Conservation (phyloP, 2,329 filamentous ascomycete genomes). For the Aspergillus sp. region DNA sequence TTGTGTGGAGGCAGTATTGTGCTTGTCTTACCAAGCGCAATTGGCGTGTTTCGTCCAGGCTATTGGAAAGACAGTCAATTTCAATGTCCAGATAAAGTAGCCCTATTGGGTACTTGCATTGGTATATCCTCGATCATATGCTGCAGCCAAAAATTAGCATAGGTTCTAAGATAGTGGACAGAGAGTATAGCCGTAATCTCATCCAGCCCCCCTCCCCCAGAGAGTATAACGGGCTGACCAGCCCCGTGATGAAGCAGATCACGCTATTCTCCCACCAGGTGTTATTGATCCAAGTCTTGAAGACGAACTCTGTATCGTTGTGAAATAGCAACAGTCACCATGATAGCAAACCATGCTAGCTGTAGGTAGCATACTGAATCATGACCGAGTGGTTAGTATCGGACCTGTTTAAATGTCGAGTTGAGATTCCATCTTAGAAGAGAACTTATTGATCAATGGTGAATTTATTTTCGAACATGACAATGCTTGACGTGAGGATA, state of each 20-base stretch:
- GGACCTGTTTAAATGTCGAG: neutral
- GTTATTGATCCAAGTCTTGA: conserved; percentile 47
- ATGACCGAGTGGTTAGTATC: neutral
- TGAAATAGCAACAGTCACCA: conserved; percentile 46
- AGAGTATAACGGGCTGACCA: conserved; percentile 45
- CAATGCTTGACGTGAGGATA: conserved; percentile 37
- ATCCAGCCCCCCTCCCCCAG: conserved; percentile 44
- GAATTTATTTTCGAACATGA: conserved; percentile 45
- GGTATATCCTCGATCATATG: conserved; percentile 49
- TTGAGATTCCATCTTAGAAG: conserved; percentile 18
- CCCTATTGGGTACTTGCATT: conserved; percentile 27
- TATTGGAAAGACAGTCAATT: conserved; percentile 1
- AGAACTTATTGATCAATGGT: conserved; percentile 41
- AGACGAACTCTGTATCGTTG: conserved; percentile 45
- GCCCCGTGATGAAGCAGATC: conserved; percentile 46
- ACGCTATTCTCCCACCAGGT: conserved; percentile 47
- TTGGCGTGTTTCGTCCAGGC: conserved; percentile 26
- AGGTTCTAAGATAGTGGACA: neutral
- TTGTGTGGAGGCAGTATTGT: conserved; percentile 1
- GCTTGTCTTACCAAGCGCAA: conserved; percentile 21
- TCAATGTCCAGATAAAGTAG: neutral
- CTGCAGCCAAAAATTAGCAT: conserved; percentile 5
- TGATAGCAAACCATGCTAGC: conserved; percentile 42
- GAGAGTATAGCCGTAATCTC: conserved; percentile 31
- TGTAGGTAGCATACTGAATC: conserved; percentile 39